phyloP scores from a whole-genome alignment of 495 filamentous ascomycete species.

The Oleoguttula mirabilis region DNA sequence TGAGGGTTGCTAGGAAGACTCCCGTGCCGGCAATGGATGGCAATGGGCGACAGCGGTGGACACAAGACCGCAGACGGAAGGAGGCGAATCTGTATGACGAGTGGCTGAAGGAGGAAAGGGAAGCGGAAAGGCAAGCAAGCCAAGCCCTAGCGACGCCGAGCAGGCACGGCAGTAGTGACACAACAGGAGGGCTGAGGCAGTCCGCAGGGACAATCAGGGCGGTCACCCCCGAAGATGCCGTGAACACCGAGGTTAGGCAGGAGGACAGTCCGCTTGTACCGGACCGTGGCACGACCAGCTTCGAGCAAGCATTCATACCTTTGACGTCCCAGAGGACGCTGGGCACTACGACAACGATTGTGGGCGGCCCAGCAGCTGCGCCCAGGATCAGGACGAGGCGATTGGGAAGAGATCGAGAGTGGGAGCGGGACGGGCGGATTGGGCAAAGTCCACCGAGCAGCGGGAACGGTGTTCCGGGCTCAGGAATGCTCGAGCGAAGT shows the following conservation, averaged over 20 bases:
- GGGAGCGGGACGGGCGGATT: conserved; percentile 12
- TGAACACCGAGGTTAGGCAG: background rate
- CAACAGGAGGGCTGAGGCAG: no score
- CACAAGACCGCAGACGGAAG: background rate
- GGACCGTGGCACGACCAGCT: conserved; percentile 14
- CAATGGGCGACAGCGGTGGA: conserved; percentile 11
- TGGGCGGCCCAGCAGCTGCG: conserved; percentile 8
- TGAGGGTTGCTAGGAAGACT: no score
- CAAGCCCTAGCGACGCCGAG: no score
- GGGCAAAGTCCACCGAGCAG: conserved; percentile 2
- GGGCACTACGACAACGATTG: conserved; percentile 11
- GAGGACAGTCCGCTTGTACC: background rate
- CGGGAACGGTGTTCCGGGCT: conserved; percentile 1
- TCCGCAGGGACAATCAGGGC: conserved; percentile 4
- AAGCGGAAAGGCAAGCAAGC: background rate
- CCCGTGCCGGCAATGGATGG: background rate
- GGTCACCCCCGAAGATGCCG: conserved; percentile 12
- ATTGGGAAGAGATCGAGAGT: conserved; percentile 7
- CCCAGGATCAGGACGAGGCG: conserved; percentile 2
- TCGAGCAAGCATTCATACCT: conserved; percentile 15
- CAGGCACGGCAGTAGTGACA: conserved; percentile 1
- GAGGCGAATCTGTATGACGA: conserved; percentile 14
- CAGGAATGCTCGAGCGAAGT: conserved; percentile 15
- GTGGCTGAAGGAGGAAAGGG: conserved; percentile 13
- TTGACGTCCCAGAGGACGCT: no score